phyloP scores from a whole-genome alignment of 2,329 filamentous ascomycete species.

The Helminthosporium solani region DNA sequence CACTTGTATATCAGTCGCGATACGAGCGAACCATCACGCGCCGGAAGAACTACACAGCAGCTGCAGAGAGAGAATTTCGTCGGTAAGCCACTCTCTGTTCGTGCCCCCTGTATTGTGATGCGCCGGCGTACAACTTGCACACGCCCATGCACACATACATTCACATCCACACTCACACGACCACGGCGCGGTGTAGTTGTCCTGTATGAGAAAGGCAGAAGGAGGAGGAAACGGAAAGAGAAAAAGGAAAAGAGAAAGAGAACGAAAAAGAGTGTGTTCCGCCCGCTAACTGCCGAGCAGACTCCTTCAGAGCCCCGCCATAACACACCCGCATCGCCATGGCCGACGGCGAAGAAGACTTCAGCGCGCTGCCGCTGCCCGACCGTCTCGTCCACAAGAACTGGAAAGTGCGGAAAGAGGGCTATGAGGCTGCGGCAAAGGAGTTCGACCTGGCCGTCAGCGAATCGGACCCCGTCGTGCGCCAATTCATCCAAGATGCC shows the following conservation, averaged over 20 bases:
- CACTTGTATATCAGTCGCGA: background rate
- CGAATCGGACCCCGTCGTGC: constrained; percentile 82
- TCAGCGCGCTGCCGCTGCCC: constrained; percentile 69
- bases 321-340: constrained; percentile 49
- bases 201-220: no score
- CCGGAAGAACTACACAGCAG: background rate
- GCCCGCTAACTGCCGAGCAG: no score
- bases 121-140: no score
- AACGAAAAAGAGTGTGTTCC: no score
- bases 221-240: no score
- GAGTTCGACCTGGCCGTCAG: constrained; percentile 81
- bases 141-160: background rate
- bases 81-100: background rate
- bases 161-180: background rate
- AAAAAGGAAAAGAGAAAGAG: no score
- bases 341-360: constrained; percentile 83
- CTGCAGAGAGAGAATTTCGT: background rate
- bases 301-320: constrained; percentile 3
- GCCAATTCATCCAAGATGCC: constrained; percentile 82
- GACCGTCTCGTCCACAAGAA: constrained; percentile 88
- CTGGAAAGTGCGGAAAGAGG: constrained; percentile 96
- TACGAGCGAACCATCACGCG: background rate
- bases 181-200: no score
- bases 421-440: constrained; percentile 89
- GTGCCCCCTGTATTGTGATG: background rate